Evolutionary conservation across 306 rosid genomes (phyloP).

Genomic region (Mimosa bimucronata): DNA sequence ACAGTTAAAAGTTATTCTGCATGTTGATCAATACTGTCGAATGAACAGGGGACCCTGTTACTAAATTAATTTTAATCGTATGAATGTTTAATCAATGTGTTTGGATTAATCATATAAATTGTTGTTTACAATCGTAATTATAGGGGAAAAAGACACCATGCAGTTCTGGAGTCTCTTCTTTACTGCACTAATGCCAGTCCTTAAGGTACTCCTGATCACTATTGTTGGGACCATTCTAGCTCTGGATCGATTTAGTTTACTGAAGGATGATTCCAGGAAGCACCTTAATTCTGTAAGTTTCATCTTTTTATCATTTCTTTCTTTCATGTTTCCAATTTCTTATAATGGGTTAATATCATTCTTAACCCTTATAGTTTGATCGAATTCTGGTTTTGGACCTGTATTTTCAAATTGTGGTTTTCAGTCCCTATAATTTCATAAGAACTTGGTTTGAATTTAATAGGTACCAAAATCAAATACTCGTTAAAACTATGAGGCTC

Average conservation of each 20-base stretch:
- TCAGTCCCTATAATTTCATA: too few species aligned
- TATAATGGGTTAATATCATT: too few species aligned
- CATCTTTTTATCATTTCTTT: neutral
- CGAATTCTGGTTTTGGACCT: too few species aligned
- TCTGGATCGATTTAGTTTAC: slow-evolving; percentile 43
- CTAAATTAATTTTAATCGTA: neutral
- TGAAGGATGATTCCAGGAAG: slow-evolving; percentile 38
- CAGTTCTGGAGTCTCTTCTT: slow-evolving; percentile 45
- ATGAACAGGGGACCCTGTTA: neutral
- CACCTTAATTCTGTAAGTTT: slow-evolving; percentile 46
- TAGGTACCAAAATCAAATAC: too few species aligned
- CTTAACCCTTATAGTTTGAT: too few species aligned
- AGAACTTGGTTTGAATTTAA: too few species aligned
- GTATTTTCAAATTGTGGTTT: too few species aligned
- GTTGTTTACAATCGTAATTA: neutral
- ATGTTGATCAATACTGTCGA: too few species aligned
- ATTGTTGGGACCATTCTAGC: slow-evolving; percentile 43
- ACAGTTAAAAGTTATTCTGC: too few species aligned
- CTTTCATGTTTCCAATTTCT: neutral
- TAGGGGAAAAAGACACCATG: slow-evolving; percentile 18
- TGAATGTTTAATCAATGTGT: neutral
- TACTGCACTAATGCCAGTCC: slow-evolving; percentile 52
- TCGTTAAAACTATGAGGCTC: too few species aligned
- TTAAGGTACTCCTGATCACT: slow-evolving; percentile 43
- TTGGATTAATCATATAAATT: neutral